phyloP scores from a whole-genome alignment of 306 rosid species.

The Prunus davidiana region DNA sequence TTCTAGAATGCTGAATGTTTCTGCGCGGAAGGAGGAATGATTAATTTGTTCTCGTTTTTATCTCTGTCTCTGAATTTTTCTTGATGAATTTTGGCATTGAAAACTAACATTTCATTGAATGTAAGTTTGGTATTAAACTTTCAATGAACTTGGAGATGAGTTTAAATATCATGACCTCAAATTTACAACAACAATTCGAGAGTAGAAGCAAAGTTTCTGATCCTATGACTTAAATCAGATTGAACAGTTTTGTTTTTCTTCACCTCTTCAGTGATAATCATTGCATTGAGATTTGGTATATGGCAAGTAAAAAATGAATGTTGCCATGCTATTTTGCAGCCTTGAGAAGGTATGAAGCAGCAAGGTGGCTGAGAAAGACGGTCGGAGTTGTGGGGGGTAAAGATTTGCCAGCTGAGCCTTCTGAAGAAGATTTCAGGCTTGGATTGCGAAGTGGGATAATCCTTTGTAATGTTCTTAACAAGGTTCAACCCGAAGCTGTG shows the following conservation, averaged over 20 bases:
- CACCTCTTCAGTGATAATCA: no score
- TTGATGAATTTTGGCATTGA: not conserved
- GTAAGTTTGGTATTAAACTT: not conserved
- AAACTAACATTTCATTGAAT: not conserved
- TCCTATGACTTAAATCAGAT: not conserved
- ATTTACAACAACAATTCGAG: not conserved
- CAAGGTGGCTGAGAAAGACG: slow-evolving; percentile 71
- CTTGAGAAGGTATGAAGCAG: slow-evolving; percentile 85
- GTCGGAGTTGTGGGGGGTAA: slow-evolving; percentile 82
- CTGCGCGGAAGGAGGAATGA: not conserved
- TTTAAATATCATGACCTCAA: not conserved
- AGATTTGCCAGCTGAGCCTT: slow-evolving; percentile 87
- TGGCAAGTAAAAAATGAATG: not conserved
- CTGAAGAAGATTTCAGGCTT: slow-evolving; percentile 83
- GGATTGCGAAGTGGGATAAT: slow-evolving; percentile 87
- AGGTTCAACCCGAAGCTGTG: slow-evolving; percentile 73
- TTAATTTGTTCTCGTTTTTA: not conserved
- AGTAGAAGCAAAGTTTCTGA: not conserved
- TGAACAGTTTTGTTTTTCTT: no score
- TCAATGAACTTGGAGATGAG: not conserved
- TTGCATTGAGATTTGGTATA: not conserved
- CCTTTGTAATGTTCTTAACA: slow-evolving; percentile 84
- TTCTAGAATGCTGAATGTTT: not conserved
- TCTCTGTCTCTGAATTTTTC: no score
- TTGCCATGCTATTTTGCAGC: slow-evolving; percentile 41